These are phyloP conservation scores for Jaltomata sinuosa DNA, from an alignment of 257 asterid genomes.

Conservation along the genomic window DNA sequence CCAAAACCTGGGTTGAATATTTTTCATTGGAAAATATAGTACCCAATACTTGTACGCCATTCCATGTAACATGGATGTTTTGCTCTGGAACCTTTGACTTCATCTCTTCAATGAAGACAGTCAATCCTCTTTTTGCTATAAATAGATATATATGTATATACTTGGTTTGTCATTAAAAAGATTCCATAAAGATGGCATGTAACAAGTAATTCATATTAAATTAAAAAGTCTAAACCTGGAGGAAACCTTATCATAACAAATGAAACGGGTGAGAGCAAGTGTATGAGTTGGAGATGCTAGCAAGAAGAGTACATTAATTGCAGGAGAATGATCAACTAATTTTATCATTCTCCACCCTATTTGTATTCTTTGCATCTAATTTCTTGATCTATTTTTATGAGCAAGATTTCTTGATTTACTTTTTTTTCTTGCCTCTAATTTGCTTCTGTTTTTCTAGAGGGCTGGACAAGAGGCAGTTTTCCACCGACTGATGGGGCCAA, in stretches of 20 bases:
- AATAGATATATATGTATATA: not conserved
- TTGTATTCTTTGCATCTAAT: not conserved
- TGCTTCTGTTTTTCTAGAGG: constrained; percentile 28
- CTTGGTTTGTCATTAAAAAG: not conserved
- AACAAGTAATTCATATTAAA: not conserved
- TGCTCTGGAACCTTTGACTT: not conserved
- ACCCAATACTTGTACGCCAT: not conserved
- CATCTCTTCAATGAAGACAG: not conserved
- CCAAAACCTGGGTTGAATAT: not conserved
- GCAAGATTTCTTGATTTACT: not conserved
- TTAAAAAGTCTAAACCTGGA: not conserved
- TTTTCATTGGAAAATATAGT: not conserved
- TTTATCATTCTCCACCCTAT: not conserved
- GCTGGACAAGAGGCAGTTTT: constrained; percentile 36
- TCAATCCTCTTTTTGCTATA: not conserved
- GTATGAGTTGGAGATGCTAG: not conserved
- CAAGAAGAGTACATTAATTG: not conserved
- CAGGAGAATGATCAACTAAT: not conserved
- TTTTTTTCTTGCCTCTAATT: not conserved
- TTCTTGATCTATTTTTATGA: not conserved
- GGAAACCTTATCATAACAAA: not conserved
- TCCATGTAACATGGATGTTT: not conserved
- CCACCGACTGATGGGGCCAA: constrained; percentile 85
- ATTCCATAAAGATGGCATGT: not conserved
- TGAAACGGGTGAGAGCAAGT: not conserved